Evolutionary conservation across 768 basidiomycete genomes (phyloP).

Genomic region (Podaxis sp.): DNA sequence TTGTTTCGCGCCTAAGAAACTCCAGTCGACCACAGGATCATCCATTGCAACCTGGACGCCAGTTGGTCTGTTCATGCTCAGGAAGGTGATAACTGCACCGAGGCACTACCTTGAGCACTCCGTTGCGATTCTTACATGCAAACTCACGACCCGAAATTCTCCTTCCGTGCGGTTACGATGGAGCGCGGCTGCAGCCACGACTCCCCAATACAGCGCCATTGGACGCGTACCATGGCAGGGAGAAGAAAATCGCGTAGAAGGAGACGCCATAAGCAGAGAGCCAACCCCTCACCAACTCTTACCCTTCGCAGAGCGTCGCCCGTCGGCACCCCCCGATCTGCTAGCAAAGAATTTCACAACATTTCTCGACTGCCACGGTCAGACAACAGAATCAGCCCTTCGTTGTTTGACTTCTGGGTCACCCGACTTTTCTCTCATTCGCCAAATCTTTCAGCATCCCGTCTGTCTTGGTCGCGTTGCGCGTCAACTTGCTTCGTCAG

Average conservation of each 20-base stretch:
- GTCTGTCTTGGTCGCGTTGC: conserved; percentile 89
- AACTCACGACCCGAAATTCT: neutral
- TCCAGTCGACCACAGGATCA: conserved; percentile 2
- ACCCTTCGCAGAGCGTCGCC: neutral
- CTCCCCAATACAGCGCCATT: neutral
- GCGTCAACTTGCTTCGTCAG: conserved; percentile 51
- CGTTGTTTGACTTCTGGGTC: conserved; percentile 1
- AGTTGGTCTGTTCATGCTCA: conserved; percentile 14
- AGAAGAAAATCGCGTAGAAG: neutral
- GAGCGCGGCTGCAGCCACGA: conserved; percentile 4
- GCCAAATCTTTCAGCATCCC: conserved; percentile 45
- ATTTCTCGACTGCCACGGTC: conserved; percentile 7
- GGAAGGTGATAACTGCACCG: conserved; percentile 10
- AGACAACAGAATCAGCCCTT: conserved; percentile 9
- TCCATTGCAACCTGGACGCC: conserved; percentile 12
- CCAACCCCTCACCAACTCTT: neutral
- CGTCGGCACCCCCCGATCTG: neutral
- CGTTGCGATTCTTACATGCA: conserved; percentile 7
- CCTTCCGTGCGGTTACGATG: neutral
- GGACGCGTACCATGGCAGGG: neutral
- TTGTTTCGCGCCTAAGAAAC: neutral
- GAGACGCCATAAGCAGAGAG: neutral
- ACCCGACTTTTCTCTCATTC: neutral
- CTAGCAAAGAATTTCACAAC: neutral
- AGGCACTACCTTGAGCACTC: conserved; percentile 12